A percentile compares a stretch with the other conserved stretches of the same genome.
phyloP scores from a whole-genome alignment of 257 asterid species.

The Solanum rostratum region DNA sequence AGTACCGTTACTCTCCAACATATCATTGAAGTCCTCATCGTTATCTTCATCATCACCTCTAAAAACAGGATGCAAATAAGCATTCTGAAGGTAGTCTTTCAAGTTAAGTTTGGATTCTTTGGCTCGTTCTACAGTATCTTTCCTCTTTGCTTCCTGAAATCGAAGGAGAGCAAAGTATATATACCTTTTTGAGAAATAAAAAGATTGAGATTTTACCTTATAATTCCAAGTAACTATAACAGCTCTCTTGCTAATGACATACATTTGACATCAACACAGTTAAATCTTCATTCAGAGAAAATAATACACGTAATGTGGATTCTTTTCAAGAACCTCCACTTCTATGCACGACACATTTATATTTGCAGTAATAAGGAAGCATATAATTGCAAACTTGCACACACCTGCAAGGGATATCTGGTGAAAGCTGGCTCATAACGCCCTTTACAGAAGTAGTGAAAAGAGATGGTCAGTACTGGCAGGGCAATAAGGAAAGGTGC shows the following conservation, averaged over 20 bases:
- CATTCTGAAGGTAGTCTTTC: slow-evolving; percentile 53
- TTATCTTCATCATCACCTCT: slow-evolving; percentile 35
- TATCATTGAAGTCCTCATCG: slow-evolving; percentile 4
- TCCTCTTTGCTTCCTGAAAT: slow-evolving; percentile 86
- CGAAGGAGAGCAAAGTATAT: background rate
- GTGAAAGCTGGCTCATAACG: slow-evolving; percentile 80
- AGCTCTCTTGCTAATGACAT: background rate
- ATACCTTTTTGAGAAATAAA: background rate
- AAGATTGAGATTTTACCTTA: background rate
- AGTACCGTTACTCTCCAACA: slow-evolving; percentile 12
- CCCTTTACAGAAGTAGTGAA: slow-evolving; percentile 77
- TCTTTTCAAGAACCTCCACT: background rate
- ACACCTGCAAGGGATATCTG: slow-evolving; percentile 70
- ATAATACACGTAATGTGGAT: background rate
- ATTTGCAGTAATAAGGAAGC: background rate
- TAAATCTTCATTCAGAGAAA: background rate
- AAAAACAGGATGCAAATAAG: slow-evolving; percentile 74
- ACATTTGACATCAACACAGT: background rate
- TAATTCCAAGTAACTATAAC: background rate
- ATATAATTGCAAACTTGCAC: background rate
- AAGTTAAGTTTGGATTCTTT: slow-evolving; percentile 66
- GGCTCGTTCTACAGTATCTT: slow-evolving; percentile 78
- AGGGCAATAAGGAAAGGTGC: slow-evolving; percentile 72
- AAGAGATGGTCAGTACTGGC: slow-evolving; percentile 60
- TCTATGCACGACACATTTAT: background rate